Base-by-base conservation (phyloP, 192 early-diverging fungal species). In the Chytriomyces sp. region DNA sequence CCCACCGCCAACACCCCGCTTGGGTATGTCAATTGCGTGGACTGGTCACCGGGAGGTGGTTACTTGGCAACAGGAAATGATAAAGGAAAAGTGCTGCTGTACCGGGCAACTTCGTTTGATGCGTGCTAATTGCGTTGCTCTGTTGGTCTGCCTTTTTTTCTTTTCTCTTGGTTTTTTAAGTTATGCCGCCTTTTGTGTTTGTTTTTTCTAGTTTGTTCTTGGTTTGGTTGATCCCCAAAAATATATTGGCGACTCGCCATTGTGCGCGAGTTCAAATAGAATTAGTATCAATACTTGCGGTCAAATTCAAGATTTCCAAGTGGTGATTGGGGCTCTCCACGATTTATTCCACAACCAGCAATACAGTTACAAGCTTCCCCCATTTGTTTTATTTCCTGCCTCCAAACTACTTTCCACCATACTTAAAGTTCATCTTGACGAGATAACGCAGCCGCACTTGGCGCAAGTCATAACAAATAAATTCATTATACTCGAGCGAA, bases 31-130 rank as follows among this genome's bases (percentile, higher is more conserved):
- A 84, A 89, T 53, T 84, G 83, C 50, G 79, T 95, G 49, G 90
- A 86, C 50, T 98, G 97, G 77, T 97, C 96, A n/a, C 94, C 94
- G n/a, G 85, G 90, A 50, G 94, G 96, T 50, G 94, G 94, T 6
- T 97, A 93, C 69, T 74, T 99, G 53, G 94, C 94, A 7, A 88
- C 95, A 62, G 96, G 96, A 28, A 98, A 97, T 77, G 93, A 92
- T 67, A 92, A 90, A 73, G 97, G 97, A 16, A 93, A 91, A 71
- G 96, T 93, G 4, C 77, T 96, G 61, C 85, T 99, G 46, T 98
- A 96, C 79, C 86, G 91, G 45, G 72, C 98, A 18, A 76, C 68
- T 44, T 84, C 81, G 45, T 86, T 82, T 73, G 79, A 76, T 8
- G 80, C 80, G 16, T 67, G 81, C 35, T 82, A 79, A 65, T 5